Percentiles rank a stretch among this genome's conserved stretches.
These are phyloP conservation scores for Diaporthe capsici DNA, from an alignment of 2,329 filamentous ascomycete genomes.

Conservation along the genomic window DNA sequence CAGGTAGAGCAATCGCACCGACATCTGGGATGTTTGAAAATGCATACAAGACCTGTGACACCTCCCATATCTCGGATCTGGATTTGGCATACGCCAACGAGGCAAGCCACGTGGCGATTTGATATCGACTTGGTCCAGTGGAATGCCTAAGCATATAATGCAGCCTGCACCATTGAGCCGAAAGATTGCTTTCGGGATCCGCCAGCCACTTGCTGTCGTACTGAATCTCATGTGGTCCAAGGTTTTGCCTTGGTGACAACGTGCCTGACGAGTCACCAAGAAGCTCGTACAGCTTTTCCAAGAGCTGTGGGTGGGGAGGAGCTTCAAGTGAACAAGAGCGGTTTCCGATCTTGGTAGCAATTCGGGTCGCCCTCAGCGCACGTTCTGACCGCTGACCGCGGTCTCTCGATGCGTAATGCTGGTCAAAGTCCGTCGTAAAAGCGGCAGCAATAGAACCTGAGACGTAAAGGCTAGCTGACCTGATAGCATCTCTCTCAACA, in stretches of 20 bases:
- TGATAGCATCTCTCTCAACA: neutral
- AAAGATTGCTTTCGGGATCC: neutral
- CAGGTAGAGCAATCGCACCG: neutral
- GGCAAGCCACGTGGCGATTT: conserved; percentile 43
- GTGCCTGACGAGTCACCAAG: neutral
- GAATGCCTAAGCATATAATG: conserved; percentile 2
- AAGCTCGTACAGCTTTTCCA: neutral
- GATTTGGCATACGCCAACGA: conserved; percentile 42
- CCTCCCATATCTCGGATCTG: neutral
- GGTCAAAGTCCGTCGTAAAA: neutral
- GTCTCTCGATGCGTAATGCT: neutral
- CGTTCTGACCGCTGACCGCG: neutral
- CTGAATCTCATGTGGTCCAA: neutral
- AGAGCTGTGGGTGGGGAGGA: neutral
- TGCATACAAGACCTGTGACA: neutral
- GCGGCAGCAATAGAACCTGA: neutral
- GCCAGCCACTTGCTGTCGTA: conserved; percentile 31
- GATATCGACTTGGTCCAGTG: conserved; percentile 6
- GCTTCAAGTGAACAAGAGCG: neutral
- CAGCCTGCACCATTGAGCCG: conserved; percentile 36
- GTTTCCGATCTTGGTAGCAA: neutral
- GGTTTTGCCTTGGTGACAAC: too few species aligned
- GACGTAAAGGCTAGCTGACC: neutral
- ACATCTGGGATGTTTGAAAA: neutral
- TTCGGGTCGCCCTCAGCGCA: neutral